Base-by-base conservation (phyloP, 768 basidiomycete species). In the Phaeotremella fagi region DNA sequence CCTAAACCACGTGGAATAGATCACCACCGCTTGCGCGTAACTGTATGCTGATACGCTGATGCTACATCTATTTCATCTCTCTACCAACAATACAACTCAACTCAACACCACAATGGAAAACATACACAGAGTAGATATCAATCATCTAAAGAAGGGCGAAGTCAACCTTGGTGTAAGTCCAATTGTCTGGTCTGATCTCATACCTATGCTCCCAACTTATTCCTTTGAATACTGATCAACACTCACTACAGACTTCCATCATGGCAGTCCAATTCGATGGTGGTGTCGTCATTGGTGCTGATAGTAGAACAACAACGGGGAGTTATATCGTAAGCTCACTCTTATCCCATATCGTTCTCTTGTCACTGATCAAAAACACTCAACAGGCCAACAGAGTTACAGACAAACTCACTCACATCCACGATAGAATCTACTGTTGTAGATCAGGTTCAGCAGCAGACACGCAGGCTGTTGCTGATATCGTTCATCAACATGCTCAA, bases 401-500 rank as follows among this genome's bases (percentile, higher is more conserved):
- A 37, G 94, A 99, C 81, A 99, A 99, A 78, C 82, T 97, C 56
- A 95, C 92, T 1, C 83, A 88, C 72, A 81, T 99, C 63, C 91
- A 97, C 75, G 95, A 99, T 77, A 89, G 90, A 63, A 88, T 98
- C 75, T 99, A 98, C 76, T 99, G 95, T 75, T 99, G 95, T 82
- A 87, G 95, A 55, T 95, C 90, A 37, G 95, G 95, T 45, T 95
- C 91, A 62, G 89, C 94, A 42, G 94, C 94, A 22, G 94, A 99
- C 74, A 99, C 95, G 2, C 95, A 79, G 75, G 90, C 92, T 45
- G 80, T 99, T 26, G 94, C 95, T 50, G 95, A 99, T 72, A 78
- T 83, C 12, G 88, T 94, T 11, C 88, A 91, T 70, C 84, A 86
- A 71, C 78, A 84, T 57, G 81, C 89, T 27, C 90, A 91, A 72